Conservation (phyloP, 2,329 filamentous ascomycete genomes). For the Fusarium keratoplasticum region DNA sequence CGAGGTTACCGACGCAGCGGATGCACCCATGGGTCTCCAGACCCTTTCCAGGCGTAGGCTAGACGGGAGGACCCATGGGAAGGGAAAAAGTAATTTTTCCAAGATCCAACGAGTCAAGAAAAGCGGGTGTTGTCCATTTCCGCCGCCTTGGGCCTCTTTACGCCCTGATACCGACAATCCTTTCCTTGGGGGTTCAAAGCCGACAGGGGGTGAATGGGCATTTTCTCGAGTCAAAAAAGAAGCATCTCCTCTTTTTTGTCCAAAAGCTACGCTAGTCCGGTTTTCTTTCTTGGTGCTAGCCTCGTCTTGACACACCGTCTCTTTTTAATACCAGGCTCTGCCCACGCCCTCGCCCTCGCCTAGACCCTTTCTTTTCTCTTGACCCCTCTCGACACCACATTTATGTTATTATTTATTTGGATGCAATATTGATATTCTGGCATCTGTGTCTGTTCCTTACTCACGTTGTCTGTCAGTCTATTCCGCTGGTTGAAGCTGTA, state of each 20-base stretch:
- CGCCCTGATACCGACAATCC: not conserved
- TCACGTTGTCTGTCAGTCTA: not conserved
- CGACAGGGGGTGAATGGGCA: not conserved
- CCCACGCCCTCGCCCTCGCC: not conserved
- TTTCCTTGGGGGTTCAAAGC: not conserved
- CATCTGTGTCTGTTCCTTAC: not conserved
- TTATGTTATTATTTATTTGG: not conserved
- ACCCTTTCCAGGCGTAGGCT: not conserved
- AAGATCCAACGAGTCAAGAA: not conserved
- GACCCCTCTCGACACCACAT: not conserved
- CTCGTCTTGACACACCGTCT: not conserved
- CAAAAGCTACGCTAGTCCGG: not conserved
- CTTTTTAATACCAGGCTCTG: conserved; percentile 3
- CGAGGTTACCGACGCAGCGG: not conserved
- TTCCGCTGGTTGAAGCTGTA: not conserved
- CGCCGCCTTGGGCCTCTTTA: not conserved
- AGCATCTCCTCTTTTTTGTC: conserved; percentile 4
- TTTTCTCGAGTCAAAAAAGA: not conserved
- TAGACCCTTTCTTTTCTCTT: not conserved
- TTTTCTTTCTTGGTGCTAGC: not conserved
- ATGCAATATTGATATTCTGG: not conserved
- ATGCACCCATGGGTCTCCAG: not conserved
- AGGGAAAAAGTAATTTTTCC: not conserved
- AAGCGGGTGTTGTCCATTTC: not conserved
- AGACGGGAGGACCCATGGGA: not conserved